Percentiles rank a stretch among this genome's conserved stretches.
These are phyloP conservation scores for Picochlorum sp. DNA, from an alignment of 139 green algal species.

Conservation along the genomic window DNA sequence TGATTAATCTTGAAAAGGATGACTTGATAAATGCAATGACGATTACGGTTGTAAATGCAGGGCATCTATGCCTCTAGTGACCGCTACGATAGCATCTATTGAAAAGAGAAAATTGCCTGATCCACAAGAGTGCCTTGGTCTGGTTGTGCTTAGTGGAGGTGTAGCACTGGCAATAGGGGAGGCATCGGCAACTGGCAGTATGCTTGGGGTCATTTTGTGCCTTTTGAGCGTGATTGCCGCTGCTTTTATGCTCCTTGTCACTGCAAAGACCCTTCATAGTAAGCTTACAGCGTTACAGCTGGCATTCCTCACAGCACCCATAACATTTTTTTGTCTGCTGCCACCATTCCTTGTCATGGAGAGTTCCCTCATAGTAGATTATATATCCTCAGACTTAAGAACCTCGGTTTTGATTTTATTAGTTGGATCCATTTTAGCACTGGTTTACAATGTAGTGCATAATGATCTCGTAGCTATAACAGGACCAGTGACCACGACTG, in stretches of 20 bases:
- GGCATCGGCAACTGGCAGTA: neutral
- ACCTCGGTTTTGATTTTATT: neutral
- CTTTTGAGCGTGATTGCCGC: neutral
- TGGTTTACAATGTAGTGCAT: neutral
- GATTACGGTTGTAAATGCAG: neutral
- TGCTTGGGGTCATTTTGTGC: neutral
- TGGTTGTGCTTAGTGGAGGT: neutral
- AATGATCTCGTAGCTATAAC: constrained; percentile 1
- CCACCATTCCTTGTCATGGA: neutral
- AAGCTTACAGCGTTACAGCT: neutral
- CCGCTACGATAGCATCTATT: neutral
- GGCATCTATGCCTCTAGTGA: neutral
- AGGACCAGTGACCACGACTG: neutral
- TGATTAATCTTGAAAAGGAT: too few relatives aligned
- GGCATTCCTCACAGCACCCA: neutral
- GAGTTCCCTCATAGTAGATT: neutral
- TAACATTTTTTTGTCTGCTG: neutral
- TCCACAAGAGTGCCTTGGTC: neutral
- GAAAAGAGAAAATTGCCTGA: neutral
- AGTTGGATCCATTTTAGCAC: neutral
- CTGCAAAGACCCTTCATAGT: neutral
- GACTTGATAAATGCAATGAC: too few relatives aligned
- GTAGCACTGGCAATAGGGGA: neutral
- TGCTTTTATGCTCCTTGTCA: neutral
- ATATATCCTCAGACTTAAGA: neutral